These are phyloP conservation scores for Annulohypoxylon stygium DNA, from an alignment of 495 filamentous ascomycete genomes.

Conservation along the genomic window DNA sequence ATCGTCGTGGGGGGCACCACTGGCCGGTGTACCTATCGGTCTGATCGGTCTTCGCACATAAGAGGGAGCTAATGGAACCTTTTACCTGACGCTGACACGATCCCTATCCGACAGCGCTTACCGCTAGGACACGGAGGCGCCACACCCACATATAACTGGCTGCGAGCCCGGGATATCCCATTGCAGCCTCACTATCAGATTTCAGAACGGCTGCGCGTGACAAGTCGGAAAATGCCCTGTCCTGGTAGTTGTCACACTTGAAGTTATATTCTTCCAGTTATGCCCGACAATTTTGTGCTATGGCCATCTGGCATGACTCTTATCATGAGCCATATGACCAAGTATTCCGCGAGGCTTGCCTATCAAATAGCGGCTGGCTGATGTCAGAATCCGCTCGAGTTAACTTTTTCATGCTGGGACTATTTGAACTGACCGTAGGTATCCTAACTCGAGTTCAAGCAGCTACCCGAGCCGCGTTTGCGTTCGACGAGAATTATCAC, in stretches of 20 bases:
- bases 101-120: constrained; percentile 44
- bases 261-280: constrained; percentile 28
- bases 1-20: constrained; percentile 43
- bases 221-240: constrained; percentile 33
- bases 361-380: constrained; percentile 32
- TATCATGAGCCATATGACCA: constrained; percentile 32
- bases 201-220: constrained; percentile 42
- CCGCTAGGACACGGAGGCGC: constrained; percentile 24
- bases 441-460: constrained; percentile 34
- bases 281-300: constrained; percentile 28
- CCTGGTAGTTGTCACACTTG: constrained; percentile 35
- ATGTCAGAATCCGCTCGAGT: constrained; percentile 6
- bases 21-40: constrained; percentile 20
- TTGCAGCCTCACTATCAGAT: constrained; percentile 38
- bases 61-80: constrained; percentile 30
- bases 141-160: constrained; percentile 35
- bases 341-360: constrained; percentile 18
- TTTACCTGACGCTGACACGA: constrained; percentile 26
- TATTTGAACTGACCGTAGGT: constrained; percentile 21
- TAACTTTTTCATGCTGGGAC: constrained; percentile 6
- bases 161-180: constrained; percentile 30
- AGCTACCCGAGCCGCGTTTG: constrained; percentile 41
- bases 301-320: constrained; percentile 16
- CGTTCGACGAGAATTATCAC: constrained; percentile 39
- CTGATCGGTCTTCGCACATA: constrained; percentile 31